Evolutionary conservation across 163 green algal species (phyloP).

Genomic region (Volvox carteri): DNA sequence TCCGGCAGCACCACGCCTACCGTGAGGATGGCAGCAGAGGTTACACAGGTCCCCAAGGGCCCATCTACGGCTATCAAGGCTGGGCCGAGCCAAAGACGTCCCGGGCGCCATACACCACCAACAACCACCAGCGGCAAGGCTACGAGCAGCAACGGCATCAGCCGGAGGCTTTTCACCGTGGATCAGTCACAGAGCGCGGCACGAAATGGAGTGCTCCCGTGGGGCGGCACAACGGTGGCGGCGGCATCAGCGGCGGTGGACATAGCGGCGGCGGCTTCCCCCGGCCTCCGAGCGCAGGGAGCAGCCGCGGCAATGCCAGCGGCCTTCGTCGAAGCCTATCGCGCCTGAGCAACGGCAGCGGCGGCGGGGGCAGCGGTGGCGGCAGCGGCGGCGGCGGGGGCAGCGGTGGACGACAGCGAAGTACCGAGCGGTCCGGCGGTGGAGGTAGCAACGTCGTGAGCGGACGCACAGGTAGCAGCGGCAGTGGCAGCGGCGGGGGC

Average conservation of each 20-base stretch:
- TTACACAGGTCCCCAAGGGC: not conserved
- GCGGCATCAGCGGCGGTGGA: no score
- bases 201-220: not conserved
- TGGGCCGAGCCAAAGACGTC: not conserved
- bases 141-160: slow-evolving; percentile 15
- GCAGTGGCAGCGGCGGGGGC: not conserved
- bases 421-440: not conserved
- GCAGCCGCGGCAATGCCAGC: not conserved
- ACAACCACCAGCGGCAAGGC: not conserved
- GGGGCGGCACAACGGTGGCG: not conserved
- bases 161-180: not conserved
- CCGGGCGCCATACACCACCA: not conserved
- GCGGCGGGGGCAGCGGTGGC: not conserved
- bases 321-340: not conserved
- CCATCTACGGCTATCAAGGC: not conserved
- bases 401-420: not conserved
- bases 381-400: not conserved
- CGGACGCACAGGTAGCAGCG: not conserved
- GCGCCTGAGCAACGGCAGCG: not conserved
- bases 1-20: not conserved
- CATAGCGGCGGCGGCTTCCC: not conserved
- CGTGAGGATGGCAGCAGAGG: not conserved
- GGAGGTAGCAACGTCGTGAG: not conserved
- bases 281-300: not conserved
- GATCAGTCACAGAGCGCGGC: not conserved